phyloP scores from a whole-genome alignment of 768 basidiomycete genomes.

The Thelephora ganbajun region DNA sequence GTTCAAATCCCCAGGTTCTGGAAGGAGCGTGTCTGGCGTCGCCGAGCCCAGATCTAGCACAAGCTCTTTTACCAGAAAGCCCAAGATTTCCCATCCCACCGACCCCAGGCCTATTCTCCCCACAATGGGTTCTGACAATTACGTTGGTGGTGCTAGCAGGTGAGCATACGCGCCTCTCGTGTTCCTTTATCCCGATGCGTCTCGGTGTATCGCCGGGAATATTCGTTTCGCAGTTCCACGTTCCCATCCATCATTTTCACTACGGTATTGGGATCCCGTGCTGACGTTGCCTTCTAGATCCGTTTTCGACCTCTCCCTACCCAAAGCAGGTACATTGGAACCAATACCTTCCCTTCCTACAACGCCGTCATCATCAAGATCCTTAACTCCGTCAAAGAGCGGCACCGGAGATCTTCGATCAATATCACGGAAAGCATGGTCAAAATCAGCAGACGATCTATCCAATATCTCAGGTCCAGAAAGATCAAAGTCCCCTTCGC shows the following conservation, averaged over 20 bases:
- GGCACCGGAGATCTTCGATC: conserved; percentile 53
- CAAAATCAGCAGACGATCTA: conserved; percentile 68
- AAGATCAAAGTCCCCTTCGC: conserved; percentile 13
- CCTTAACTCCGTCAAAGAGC: conserved; percentile 6
- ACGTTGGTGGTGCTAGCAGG: neutral
- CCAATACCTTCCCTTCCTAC: conserved; percentile 11
- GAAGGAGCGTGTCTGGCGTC: conserved; percentile 24
- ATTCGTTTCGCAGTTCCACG: no score
- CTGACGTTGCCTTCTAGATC: conserved; percentile 28
- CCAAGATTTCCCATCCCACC: conserved; percentile 75
- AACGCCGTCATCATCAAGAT: conserved; percentile 16
- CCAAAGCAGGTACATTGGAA: conserved; percentile 24
- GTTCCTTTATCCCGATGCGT: neutral
- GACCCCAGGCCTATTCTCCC: conserved; percentile 64
- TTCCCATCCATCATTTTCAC: no score
- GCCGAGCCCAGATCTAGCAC: conserved; percentile 35
- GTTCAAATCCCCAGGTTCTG: conserved; percentile 51
- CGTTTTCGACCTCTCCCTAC: conserved; percentile 47
- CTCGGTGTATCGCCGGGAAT: no score
- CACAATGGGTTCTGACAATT: conserved; percentile 25
- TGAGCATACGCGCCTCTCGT: neutral
- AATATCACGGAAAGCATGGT: conserved; percentile 65
- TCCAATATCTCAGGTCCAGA: conserved; percentile 28
- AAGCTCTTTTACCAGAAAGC: conserved; percentile 37
- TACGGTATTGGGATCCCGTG: no score